A percentile compares a stretch with the other conserved stretches of the same genome.
phyloP scores from a whole-genome alignment of 2,329 filamentous ascomycete genomes.

The Zymoseptoria ardabiliae region DNA sequence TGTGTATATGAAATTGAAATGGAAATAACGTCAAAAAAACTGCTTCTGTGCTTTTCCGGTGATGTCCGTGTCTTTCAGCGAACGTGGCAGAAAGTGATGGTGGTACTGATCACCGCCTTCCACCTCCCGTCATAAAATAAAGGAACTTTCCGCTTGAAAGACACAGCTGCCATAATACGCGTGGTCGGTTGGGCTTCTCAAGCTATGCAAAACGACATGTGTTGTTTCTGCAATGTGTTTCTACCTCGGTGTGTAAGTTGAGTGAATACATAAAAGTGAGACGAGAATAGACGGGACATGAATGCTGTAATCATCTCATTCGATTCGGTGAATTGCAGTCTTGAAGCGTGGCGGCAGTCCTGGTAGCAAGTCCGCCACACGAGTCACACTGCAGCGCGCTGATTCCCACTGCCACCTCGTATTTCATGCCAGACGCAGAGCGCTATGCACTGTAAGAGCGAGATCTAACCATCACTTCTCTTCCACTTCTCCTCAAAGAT shows the following conservation, averaged over 20 bases:
- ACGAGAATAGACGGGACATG: background rate
- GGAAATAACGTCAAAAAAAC: background rate
- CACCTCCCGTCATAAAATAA: no score
- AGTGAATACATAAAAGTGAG: no score
- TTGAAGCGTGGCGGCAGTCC: background rate
- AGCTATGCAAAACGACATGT: no score
- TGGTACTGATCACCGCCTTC: no score
- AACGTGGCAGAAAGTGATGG: no score
- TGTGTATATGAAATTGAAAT: background rate
- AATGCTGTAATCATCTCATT: background rate
- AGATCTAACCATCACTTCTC: background rate
- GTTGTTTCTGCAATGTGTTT: no score
- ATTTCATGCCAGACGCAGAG: slow-evolving; percentile 7
- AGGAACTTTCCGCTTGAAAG: no score
- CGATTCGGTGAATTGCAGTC: background rate
- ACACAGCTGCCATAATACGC: no score
- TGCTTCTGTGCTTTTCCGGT: background rate
- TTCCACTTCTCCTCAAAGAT: background rate
- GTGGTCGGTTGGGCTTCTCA: no score
- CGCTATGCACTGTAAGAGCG: slow-evolving; percentile 9
- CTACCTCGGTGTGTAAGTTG: no score
- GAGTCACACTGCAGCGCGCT: background rate
- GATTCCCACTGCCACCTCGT: background rate
- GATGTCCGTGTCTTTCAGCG: background rate
- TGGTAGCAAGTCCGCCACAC: background rate